Evolutionary conservation across 2,329 filamentous ascomycete species (phyloP).

Genomic region (Fusarium sublunatum): DNA sequence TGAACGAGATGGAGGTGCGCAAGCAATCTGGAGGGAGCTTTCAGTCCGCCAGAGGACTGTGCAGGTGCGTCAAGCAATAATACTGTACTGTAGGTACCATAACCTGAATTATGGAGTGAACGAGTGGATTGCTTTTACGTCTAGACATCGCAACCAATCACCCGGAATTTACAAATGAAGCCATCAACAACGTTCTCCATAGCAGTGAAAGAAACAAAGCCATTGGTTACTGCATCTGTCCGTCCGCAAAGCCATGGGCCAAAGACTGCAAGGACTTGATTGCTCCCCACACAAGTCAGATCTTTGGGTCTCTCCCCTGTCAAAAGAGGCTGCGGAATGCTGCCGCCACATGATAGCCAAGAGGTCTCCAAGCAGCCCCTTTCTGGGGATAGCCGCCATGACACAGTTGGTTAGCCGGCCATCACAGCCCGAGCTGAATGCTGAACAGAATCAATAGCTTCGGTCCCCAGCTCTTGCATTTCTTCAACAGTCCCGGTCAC

Average conservation of each 20-base stretch:
- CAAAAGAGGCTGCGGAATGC: constrained; percentile 45
- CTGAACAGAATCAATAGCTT: constrained; percentile 40
- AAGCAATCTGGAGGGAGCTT: not conserved
- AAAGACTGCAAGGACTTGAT: constrained; percentile 4
- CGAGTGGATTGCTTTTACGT: too few relatives aligned
- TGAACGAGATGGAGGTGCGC: not conserved
- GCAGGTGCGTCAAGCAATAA: not conserved
- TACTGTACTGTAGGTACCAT: too few relatives aligned
- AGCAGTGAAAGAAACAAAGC: too few relatives aligned
- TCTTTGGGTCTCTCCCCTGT: constrained; percentile 36
- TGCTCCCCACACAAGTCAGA: constrained; percentile 28
- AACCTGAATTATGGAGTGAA: too few relatives aligned
- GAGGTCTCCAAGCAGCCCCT: constrained; percentile 40
- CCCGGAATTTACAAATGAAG: too few relatives aligned
- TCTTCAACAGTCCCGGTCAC: not conserved
- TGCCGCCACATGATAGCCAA: constrained; percentile 45
- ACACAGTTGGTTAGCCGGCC: constrained; percentile 33
- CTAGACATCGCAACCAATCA: too few relatives aligned
- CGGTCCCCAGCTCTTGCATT: constrained; percentile 28
- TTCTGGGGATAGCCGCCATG: constrained; percentile 42
- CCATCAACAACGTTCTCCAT: too few relatives aligned
- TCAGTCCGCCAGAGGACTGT: not conserved
- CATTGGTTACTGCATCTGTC: too few relatives aligned
- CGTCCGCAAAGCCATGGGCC: not conserved
- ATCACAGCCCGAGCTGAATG: constrained; percentile 1